These are phyloP conservation scores for Globisporangium paddicum DNA, from an alignment of 352 stramenopile genomes.

Conservation along the genomic window DNA sequence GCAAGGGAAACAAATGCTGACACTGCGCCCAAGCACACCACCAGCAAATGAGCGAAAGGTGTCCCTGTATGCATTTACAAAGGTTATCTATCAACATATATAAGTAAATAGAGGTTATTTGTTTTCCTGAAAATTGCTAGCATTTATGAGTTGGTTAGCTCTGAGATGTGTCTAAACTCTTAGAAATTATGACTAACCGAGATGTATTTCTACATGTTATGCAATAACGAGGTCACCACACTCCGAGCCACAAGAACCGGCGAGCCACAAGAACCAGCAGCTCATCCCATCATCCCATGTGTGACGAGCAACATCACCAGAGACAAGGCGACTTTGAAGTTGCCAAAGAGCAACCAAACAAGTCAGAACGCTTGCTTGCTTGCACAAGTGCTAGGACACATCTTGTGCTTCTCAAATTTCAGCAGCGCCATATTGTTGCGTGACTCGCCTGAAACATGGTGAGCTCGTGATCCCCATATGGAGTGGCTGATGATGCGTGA, in stretches of 20 bases:
- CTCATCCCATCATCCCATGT: not conserved
- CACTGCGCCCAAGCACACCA: conserved; percentile 6
- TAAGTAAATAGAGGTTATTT: not conserved
- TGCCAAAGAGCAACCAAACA: not conserved
- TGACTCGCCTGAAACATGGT: not conserved
- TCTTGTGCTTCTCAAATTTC: not conserved
- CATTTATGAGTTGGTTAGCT: not conserved
- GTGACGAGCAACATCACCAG: conserved; percentile 3
- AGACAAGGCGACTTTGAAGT: conserved; percentile 11
- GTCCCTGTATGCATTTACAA: not conserved
- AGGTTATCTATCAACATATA: not conserved
- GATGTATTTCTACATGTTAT: not conserved
- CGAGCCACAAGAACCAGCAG: not conserved
- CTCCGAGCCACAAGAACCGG: conserved; percentile 1
- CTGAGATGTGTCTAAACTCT: too few species aligned
- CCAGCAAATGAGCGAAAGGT: conserved; percentile 2
- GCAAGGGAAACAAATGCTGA: not conserved
- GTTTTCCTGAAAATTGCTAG: not conserved
- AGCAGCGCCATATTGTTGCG: not conserved
- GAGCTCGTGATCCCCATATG: conserved; percentile 2
- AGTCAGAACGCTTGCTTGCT: not conserved
- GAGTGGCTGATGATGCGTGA: not conserved
- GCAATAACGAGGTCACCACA: not conserved
- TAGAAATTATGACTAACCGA: too few species aligned
- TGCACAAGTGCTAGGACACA: not conserved